Evolutionary conservation across 345 rosid genomes (phyloP).

Genomic region (Dovyalis caffra): DNA sequence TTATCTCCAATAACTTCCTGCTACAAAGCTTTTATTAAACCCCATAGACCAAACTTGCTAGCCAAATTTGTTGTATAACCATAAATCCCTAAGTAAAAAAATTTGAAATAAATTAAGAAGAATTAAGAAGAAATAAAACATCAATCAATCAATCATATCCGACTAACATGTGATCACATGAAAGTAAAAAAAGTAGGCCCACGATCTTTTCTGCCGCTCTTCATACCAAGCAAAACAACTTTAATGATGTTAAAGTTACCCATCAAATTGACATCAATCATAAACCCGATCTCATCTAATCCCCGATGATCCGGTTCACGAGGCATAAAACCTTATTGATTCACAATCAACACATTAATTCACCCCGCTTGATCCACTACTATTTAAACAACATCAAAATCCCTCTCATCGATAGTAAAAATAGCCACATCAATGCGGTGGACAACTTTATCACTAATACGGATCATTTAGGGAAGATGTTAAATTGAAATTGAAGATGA

Average conservation of each 20-base stretch:
- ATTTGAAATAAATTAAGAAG: no score
- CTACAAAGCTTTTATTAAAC: constrained; percentile 85
- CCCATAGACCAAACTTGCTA: constrained; percentile 76
- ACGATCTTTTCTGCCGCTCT: constrained; percentile 40
- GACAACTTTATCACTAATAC: constrained; percentile 65
- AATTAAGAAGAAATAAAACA: no score
- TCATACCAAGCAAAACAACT: constrained; percentile 75
- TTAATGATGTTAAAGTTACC: constrained; percentile 86
- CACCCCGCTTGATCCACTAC: constrained; percentile 58
- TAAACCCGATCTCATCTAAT: constrained; percentile 62
- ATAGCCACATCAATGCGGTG: constrained; percentile 61
- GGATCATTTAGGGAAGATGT: no score
- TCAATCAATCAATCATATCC: no score
- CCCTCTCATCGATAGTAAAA: constrained; percentile 71
- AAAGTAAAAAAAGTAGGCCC: constrained; percentile 64
- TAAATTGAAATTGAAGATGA: no score
- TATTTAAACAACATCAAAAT: constrained; percentile 47
- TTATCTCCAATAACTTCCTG: constrained; percentile 80
- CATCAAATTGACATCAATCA: constrained; percentile 73
- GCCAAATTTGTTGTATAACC: constrained; percentile 89
- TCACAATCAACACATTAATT: constrained; percentile 74
- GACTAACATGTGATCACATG: constrained; percentile 87
- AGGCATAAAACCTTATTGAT: constrained; percentile 64
- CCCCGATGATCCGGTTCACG: constrained; percentile 59
- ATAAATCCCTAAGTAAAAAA: constrained; percentile 61